Evolutionary conservation across 2,329 filamentous ascomycete genomes (phyloP), one percentile per base, ranked within the genome.

Genomic region (Fusarium sarcochroum): DNA sequence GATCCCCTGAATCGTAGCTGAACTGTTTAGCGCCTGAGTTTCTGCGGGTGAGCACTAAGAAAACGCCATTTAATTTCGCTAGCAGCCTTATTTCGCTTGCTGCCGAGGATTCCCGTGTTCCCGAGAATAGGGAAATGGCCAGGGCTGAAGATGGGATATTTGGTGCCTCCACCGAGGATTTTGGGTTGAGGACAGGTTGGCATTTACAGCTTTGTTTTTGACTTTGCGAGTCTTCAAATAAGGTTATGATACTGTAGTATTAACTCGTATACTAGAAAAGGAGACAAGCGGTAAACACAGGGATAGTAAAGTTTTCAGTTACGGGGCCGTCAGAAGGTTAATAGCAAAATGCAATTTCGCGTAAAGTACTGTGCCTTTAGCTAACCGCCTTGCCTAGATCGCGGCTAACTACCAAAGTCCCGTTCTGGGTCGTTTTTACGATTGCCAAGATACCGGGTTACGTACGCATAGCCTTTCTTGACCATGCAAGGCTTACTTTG

Each of bases 51-150:
- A 63, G 59, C n/a, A 57, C 59, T 58, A 64, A 27, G 20, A 14
- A 40, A 27, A n/a, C 35, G 58, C 38, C 21, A 63, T 40, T 13
- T 40, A 37, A 63, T 63, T 44, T 63, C 60, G 60, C 48, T 38
- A 49, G 23, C 46, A 67, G 63, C 58, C 63, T 63, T 63, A 63
- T 67, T 50, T 68, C 63, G 63, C 63, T 66, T 68, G 47, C 50
- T 52, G 27, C 63, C 63, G 63, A 66, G 10, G 40, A 58, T 47
- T 63, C 63, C 63, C 59, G 60, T 49, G 15, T 42, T 62, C 18
- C 42, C 59, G 44, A 49, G 17, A 35, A 30, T 25, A 18, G 32
- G 13, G 42, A 30, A 56, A 38, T 14, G 34, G 17, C 17, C 41
- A 40, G 44, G 37, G 58, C 52, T 51, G 23, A 48, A 66, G 38